Evolutionary conservation across 371 early-diverging fungal species (phyloP).

Genomic region (Syncephalis fuscata): DNA sequence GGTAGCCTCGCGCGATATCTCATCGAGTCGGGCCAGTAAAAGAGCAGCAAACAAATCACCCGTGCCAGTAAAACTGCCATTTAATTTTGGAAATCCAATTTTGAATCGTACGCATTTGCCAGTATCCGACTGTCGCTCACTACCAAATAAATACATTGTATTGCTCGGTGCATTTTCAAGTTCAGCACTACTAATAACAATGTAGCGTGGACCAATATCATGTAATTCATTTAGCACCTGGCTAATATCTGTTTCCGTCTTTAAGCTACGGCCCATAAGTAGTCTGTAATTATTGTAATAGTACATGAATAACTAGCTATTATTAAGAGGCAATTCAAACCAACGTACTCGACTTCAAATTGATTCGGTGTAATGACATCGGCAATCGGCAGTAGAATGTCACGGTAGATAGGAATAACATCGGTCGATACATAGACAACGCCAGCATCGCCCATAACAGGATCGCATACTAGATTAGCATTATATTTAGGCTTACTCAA

Average conservation of each 20-base stretch:
- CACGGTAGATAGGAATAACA: slow-evolving; percentile 59
- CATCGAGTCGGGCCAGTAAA: slow-evolving; percentile 30
- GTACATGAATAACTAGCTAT: not conserved
- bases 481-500: slow-evolving; percentile 8
- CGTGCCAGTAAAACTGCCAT: slow-evolving; percentile 78
- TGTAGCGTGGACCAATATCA: slow-evolving; percentile 36
- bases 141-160: slow-evolving; percentile 12
- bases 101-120: slow-evolving; percentile 28
- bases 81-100: slow-evolving; percentile 57
- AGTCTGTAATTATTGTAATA: slow-evolving; percentile 13
- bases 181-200: slow-evolving; percentile 54
- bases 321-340: not conserved
- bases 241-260: slow-evolving; percentile 22
- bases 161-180: slow-evolving; percentile 5
- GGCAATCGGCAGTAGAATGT: slow-evolving; percentile 40
- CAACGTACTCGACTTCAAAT: slow-evolving; percentile 69
- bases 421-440: slow-evolving; percentile 68
- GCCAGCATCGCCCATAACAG: slow-evolving; percentile 87
- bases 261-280: slow-evolving; percentile 41
- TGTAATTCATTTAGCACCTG: slow-evolving; percentile 45
- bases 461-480: slow-evolving; percentile 61
- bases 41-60: slow-evolving; percentile 79
- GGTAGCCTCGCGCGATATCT: not conserved
- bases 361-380: slow-evolving; percentile 82
- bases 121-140: too few relatives aligned